Evolutionary conservation across 1,139 yeast genomes (phyloP).

Genomic region (Trichomonascaceae sp.): DNA sequence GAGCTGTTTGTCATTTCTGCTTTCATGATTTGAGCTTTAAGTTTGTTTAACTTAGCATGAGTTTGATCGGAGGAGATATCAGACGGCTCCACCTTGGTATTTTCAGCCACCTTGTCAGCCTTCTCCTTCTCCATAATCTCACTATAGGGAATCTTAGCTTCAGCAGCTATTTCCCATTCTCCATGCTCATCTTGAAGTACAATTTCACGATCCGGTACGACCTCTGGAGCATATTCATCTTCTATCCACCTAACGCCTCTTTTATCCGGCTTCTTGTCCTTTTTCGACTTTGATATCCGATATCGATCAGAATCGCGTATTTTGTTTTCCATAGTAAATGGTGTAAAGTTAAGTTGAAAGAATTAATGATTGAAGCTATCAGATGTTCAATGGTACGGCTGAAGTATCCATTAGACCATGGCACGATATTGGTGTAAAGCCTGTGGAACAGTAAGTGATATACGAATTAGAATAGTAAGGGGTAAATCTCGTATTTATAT

Average conservation of each 20-base stretch:
- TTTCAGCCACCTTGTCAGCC: conserved; percentile 5
- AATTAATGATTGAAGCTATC: background rate
- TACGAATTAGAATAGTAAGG: no score
- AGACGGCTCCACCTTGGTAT: conserved; percentile 9
- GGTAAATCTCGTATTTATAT: no score
- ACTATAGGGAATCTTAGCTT: conserved; percentile 16
- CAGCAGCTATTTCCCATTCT: conserved; percentile 27
- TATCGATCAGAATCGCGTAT: background rate
- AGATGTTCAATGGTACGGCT: background rate
- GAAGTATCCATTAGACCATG: conserved; percentile 20
- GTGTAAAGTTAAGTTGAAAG: background rate
- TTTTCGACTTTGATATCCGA: background rate
- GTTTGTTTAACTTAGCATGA: conserved; percentile 26
- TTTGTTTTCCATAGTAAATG: background rate
- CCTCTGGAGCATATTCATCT: background rate
- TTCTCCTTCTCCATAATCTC: conserved; percentile 5
- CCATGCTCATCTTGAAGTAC: conserved; percentile 16
- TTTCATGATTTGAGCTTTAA: conserved; percentile 34
- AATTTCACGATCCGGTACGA: background rate
- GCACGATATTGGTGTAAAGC: conserved; percentile 41
- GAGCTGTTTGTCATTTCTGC: conserved; percentile 31
- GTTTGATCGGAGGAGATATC: background rate
- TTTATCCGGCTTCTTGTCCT: background rate
- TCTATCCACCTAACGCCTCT: background rate
- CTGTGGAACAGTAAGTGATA: conserved; percentile 36